Base-by-base conservation (phyloP, 2,329 filamentous ascomycete genomes). In the Ilyonectria sp. region DNA sequence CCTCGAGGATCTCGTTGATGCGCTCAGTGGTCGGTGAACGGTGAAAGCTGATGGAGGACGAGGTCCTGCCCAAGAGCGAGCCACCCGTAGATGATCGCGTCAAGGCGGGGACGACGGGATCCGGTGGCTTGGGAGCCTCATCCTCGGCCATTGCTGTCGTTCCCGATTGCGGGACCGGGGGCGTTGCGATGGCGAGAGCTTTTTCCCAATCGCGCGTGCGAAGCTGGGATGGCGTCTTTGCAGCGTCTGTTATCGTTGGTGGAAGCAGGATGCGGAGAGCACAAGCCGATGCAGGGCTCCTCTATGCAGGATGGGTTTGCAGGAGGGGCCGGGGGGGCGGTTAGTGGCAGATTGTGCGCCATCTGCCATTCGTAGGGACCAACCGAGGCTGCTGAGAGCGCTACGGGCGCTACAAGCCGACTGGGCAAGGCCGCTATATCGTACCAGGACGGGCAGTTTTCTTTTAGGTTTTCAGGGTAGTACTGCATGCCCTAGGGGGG, bases 1-100 rank as follows among this genome's bases (percentile, higher is more conserved):
- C 84, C 81, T 86, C 81, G 63, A 86, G 79, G 61, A 86, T 85
- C 65, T 81, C 81, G 67, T 81, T 79, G 69, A 86, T 79, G 59
- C 83, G 83, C 62, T 82, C 82, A 66, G 77, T 80, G 29, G 57
- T 52, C 6, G 58, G 44, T 19, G 63, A 66, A 81, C 40, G 73
- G 67, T 26, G 71, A 46, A 73, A 62, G 15, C 67, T 66, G 65
- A 70, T 57, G 69, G 62, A 72, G 3, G 75, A 72, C n/a, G 68
- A 47, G 11, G 69, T 68, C 52, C 67, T 70, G 44, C 61, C 63
- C 46, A 46, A 58, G 54, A 63, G 50, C 31, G 64, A 61, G 11
- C 50, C 58, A 40, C 61, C 69, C 11, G 70, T 56, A 23, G 69
- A 60, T 21, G 69, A 62, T 44, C 55, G 61, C 49, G 61, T 70